Base-by-base conservation (phyloP, 495 filamentous ascomycete genomes). In the Tuber melanosporum region DNA sequence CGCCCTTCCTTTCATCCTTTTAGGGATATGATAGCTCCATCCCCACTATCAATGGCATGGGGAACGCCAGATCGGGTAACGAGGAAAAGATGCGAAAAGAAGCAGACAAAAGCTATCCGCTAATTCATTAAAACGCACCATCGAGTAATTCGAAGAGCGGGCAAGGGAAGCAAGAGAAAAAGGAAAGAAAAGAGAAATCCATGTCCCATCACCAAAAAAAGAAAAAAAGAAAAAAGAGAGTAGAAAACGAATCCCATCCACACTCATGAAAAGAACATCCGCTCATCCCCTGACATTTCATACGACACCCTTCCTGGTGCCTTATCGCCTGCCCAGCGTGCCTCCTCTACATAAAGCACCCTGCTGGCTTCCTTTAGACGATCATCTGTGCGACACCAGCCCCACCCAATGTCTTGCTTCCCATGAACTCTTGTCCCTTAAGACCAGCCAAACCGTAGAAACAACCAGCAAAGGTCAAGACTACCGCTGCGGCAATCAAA, bases 321-420 rank as follows among this genome's bases (percentile, higher is more conserved):
- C 42, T 36, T 46, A 19, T 22, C 45, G 15, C 17, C n/a, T 44
- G 57, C 26, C 12, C 26, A 15, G 57, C 44, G 22, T 74, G 46
- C 75, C 69, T 46, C 46, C 42, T 72, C 47, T 66, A 71, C 74
- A 41, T n/a, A 71, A 57, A n/a, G 32, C 49, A 43, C 36, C 32
- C 46, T 62, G 52, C 20, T 71, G 70, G 57, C n/a, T 69, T 75
- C 69, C 57, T 81, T 88, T 88, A 98, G 84, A 99, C 94, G 86
- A 99, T 98, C 96, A 98, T 98, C 87, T 98, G 95, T 77, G 94
- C 95, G 78, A 98, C 90, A 32, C 96, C 95, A 78, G 92, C 92
- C 62, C 95, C 95, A 77, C 95, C 95, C 76, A 99, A 86, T 36
- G 96, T 98, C 90, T 98, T 98, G 87, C 94, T 98, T 46, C 94